Percentiles rank a stretch among this genome's conserved stretches.
phyloP scores from a whole-genome alignment of 1,284 basidiomycete species.

The Pascua guehoae region DNA sequence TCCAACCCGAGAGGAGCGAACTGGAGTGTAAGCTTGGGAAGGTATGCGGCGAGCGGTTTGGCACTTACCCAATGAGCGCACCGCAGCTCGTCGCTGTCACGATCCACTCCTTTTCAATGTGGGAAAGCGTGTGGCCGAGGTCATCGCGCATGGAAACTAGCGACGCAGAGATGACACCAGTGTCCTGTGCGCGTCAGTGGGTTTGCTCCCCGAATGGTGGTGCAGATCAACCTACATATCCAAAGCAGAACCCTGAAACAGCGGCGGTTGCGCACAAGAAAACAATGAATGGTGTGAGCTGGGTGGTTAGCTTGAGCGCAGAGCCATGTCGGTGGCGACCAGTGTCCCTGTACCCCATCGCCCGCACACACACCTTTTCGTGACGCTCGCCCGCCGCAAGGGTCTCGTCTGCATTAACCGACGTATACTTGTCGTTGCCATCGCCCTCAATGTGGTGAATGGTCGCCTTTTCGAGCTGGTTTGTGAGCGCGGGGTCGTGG shows the following conservation, averaged over 20 bases:
- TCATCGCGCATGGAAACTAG: conserved; percentile 68
- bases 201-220: no score
- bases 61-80: conserved; percentile 62
- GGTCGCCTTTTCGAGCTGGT: conserved; percentile 26
- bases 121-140: conserved; percentile 61
- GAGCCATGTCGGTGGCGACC: no score
- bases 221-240: conserved; percentile 11
- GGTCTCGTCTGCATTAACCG: conserved; percentile 10
- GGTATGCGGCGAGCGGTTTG: no score
- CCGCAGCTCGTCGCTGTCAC: conserved; percentile 72
- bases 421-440: conserved; percentile 9
- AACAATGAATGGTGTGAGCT: conserved; percentile 29
- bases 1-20: conserved; percentile 37
- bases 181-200: conserved; percentile 18
- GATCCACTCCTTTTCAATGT: conserved; percentile 72
- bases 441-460: conserved; percentile 15
- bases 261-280: conserved; percentile 28
- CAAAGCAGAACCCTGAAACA: conserved; percentile 39
- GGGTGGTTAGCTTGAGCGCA: background rate
- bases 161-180: conserved; percentile 53
- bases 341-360: background rate
- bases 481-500: background rate
- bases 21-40: conserved; percentile 41
- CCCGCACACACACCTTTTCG: conserved; percentile 22
- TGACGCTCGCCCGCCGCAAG: conserved; percentile 28